Evolutionary conservation across 257 asterid species (phyloP), one percentile per base, ranked within the genome.

Genomic region (Forsythia suspensa): DNA sequence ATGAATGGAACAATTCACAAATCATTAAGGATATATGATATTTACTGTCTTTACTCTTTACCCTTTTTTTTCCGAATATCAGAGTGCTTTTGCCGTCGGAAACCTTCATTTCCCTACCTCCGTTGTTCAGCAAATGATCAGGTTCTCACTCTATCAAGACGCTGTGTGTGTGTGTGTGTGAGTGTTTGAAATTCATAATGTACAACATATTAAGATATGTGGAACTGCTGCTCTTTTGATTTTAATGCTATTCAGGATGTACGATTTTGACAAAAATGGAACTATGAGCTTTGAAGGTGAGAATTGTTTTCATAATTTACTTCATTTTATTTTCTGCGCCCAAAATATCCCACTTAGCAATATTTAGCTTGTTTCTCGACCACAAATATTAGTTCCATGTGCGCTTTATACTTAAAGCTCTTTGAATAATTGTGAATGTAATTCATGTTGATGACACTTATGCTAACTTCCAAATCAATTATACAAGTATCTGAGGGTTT

Each of bases 61-160:
- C 43, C n/a, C 46, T 40, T 13, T 8, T 40, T 59, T 78, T 71
- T n/a, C 42, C 29, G 44, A 36, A 74, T 74, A 74, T 71, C 88
- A 90, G 96, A 82, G 85, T 78, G 96, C 96, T 24, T 88, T 91
- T 78, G 91, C 92, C 0, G 84, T 86, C 65, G 94, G 97, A 73
- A 92, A 92, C 85, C 89, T 92, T 43, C 86, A 88, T 66, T 91
- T 92, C 79, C 63, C 96, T 3, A 73, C 88, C 67, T 83, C 97
- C 52, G 88, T 92, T 80, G 97, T 92, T 81, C 94, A 89, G 81
- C 96, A 92, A 86, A 92, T 92, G 97, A 89, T 92, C 88, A 92
- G 97, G 97, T 90, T 63, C 43, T 79, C 34, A 29, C 34, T 29
- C 34, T 29, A 1, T 29, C 34, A 29, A 29, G 34, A 29, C 34